These are phyloP conservation scores for Kwoniella heveanensis DNA, from an alignment of 768 basidiomycete genomes.

Conservation along the genomic window DNA sequence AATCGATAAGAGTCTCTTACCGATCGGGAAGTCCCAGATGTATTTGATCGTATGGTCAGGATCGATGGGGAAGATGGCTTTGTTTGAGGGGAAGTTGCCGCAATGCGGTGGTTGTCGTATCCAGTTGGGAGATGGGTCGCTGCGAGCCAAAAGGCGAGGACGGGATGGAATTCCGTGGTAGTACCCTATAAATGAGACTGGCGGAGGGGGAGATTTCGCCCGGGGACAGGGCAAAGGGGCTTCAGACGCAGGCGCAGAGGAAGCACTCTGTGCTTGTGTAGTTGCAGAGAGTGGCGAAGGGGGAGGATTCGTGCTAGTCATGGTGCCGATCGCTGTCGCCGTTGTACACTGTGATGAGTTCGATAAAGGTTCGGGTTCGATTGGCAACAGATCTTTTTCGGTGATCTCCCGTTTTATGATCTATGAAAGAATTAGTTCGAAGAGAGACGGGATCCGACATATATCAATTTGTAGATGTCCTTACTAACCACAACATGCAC, in stretches of 20 bases:
- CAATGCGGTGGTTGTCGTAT: background rate
- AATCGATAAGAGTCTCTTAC: background rate
- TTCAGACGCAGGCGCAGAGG: background rate
- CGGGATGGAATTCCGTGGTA: background rate
- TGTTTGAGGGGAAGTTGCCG: background rate
- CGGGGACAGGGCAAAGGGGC: background rate
- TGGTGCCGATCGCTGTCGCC: too few relatives aligned
- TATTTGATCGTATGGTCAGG: background rate
- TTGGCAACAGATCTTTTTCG: too few relatives aligned
- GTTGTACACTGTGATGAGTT: too few relatives aligned
- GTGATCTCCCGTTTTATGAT: too few relatives aligned
- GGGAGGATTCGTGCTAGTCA: too few relatives aligned
- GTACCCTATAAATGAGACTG: background rate
- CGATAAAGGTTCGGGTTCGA: too few relatives aligned
- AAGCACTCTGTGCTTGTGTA: too few relatives aligned
- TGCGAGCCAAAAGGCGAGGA: background rate
- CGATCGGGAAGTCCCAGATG: background rate
- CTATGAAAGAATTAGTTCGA: too few relatives aligned
- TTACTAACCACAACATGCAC: too few relatives aligned
- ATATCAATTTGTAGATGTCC: too few relatives aligned
- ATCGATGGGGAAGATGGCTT: background rate
- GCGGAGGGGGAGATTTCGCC: background rate
- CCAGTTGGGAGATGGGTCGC: background rate
- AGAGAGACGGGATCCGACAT: too few relatives aligned
- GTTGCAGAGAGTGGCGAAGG: too few relatives aligned